Evolutionary conservation across 352 stramenopile genomes (phyloP).

Genomic region (Globisporangium nagaii): DNA sequence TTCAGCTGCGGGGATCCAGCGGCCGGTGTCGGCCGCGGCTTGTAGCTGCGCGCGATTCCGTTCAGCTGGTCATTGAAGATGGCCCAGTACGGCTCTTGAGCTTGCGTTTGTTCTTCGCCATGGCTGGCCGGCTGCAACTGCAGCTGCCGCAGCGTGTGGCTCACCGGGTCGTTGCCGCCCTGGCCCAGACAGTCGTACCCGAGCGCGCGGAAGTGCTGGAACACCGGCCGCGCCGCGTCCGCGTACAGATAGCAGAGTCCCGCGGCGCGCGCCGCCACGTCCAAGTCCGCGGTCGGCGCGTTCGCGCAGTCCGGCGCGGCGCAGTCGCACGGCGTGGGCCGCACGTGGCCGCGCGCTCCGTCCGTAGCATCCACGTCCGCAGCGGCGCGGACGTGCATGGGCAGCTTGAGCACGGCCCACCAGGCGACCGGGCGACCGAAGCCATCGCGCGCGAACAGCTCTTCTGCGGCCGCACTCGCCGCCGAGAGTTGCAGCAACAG

Average conservation of each 20-base stretch:
- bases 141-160: conserved; percentile 60
- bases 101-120: neutral
- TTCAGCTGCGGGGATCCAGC: neutral
- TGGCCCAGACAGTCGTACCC: conserved; percentile 78
- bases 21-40: neutral
- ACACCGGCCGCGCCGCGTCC: conserved; percentile 36
- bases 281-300: conserved; percentile 27
- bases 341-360: conserved; percentile 1
- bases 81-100: conserved; percentile 44
- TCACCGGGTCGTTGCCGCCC: conserved; percentile 65
- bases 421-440: conserved; percentile 53
- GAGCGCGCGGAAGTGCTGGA: conserved; percentile 63
- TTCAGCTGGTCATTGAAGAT: conserved; percentile 81
- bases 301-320: conserved; percentile 44
- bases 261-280: conserved; percentile 27
- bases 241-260: conserved; percentile 81
- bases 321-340: conserved; percentile 66
- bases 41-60: conserved; percentile 38
- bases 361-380: neutral
- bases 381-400: conserved; percentile 34
- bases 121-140: neutral
- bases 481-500: conserved; percentile 15
- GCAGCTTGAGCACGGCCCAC: conserved; percentile 77
- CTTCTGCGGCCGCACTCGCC: neutral
- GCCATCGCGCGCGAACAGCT: conserved; percentile 54